Evolutionary conservation across 768 basidiomycete species (phyloP).

Genomic region (Tricholoma saponaceum): DNA sequence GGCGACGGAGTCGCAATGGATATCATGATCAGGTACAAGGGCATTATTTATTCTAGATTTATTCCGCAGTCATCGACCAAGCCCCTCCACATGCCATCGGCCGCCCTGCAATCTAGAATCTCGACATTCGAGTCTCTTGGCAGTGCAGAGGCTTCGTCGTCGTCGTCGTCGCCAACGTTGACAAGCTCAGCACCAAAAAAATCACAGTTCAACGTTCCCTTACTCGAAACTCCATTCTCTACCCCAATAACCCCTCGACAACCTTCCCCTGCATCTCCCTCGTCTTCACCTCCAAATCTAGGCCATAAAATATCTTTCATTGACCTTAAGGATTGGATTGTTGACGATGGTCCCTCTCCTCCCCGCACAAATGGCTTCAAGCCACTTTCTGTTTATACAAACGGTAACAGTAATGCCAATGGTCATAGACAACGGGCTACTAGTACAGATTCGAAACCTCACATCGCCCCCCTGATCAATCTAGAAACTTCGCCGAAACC

Average conservation of each 20-base stretch:
- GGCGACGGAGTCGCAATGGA: neutral
- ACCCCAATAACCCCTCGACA: conserved; percentile 37
- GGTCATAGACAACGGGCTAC: conserved; percentile 20
- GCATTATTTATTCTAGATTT: neutral
- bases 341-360: conserved; percentile 51
- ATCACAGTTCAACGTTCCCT: conserved; percentile 16
- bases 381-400: conserved; percentile 1
- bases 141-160: conserved; percentile 5
- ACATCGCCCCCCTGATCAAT: conserved; percentile 46
- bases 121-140: conserved; percentile 59
- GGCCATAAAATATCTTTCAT: conserved; percentile 58
- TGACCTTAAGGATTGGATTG: conserved; percentile 71
- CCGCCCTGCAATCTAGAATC: conserved; percentile 54
- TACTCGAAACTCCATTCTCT: conserved; percentile 50
- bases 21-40: too few relatives aligned
- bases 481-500: conserved; percentile 47
- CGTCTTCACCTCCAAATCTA: conserved; percentile 46
- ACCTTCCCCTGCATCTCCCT: conserved; percentile 37
- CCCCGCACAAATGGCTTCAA: conserved; percentile 17
- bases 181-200: conserved; percentile 11
- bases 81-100: conserved; percentile 32
- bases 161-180: conserved; percentile 14
- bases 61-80: neutral
- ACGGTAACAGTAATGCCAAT: conserved; percentile 4
- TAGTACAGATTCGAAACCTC: conserved; percentile 4